These are phyloP conservation scores for Silene coronaria DNA, from an alignment of 179 eudicot species.

Conservation along the genomic window DNA sequence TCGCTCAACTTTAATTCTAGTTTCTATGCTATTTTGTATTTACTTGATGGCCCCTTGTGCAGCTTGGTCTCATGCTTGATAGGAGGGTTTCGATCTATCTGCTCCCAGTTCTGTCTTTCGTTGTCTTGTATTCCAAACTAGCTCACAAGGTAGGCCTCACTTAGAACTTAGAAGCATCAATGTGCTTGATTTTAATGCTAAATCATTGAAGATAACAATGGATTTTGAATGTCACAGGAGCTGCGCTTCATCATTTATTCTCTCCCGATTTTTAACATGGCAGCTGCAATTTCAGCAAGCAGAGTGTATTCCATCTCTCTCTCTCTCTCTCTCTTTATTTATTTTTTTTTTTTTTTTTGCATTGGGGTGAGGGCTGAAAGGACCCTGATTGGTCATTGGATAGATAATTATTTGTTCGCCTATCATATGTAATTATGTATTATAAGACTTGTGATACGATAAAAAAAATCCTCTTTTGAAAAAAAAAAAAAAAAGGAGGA, in stretches of 20 bases:
- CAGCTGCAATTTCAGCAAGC: slow-evolving; percentile 89
- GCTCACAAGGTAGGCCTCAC: slow-evolving; percentile 78
- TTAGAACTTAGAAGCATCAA: background rate
- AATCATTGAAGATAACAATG: background rate
- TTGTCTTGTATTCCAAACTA: slow-evolving; percentile 80
- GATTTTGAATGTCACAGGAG: slow-evolving; percentile 51
- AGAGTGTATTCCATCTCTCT: slow-evolving; percentile 59
- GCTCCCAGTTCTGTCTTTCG: slow-evolving; percentile 67
- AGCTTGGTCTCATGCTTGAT: slow-evolving; percentile 76
- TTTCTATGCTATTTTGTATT: slow-evolving; percentile 1
- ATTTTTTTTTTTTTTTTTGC: no score
- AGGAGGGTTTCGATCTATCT: slow-evolving; percentile 60
- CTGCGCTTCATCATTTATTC: slow-evolving; percentile 83
- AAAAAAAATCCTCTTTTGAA: no score
- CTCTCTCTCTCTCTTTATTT: background rate
- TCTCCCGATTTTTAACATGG: slow-evolving; percentile 74
- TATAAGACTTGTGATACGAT: no score
- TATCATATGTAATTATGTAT: no score
- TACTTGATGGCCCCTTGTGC: slow-evolving; percentile 30
- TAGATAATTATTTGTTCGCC: no score
- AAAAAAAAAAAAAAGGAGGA: no score
- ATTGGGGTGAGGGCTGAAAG: no score
- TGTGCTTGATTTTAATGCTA: background rate
- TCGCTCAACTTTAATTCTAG: background rate
- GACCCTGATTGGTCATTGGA: no score